These are phyloP conservation scores for Kodamaea kakaduensis DNA, from an alignment of 805 yeast species.

Conservation along the genomic window DNA sequence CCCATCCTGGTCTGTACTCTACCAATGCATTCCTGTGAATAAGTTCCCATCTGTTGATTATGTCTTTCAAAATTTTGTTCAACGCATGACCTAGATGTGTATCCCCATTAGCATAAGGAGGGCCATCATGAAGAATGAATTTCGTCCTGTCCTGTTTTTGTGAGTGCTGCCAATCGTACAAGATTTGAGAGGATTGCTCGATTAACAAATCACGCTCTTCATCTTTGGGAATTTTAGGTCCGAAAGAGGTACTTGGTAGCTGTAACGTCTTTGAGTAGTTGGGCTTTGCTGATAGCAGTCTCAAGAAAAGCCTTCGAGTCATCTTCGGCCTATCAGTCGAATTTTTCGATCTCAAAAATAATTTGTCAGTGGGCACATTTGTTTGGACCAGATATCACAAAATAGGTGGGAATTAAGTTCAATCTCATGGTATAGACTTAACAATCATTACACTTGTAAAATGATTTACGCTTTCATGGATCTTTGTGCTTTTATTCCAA, in stretches of 20 bases:
- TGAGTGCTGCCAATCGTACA: conserved; percentile 59
- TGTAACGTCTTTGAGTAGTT: conserved; percentile 48
- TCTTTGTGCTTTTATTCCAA: too few relatives aligned
- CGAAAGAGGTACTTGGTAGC: conserved; percentile 62
- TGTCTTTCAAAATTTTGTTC: conserved; percentile 85
- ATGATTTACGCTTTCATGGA: too few relatives aligned
- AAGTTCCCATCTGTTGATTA: conserved; percentile 69
- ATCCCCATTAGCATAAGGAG: conserved; percentile 97
- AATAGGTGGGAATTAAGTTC: too few relatives aligned
- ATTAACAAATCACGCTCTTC: conserved; percentile 33
- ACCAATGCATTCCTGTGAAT: conserved; percentile 55
- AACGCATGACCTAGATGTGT: conserved; percentile 90
- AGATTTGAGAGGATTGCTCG: conserved; percentile 50
- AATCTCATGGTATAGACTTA: too few relatives aligned
- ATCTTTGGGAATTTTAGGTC: conserved; percentile 51
- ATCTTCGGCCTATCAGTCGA: too few relatives aligned
- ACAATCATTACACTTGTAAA: too few relatives aligned
- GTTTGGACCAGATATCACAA: too few relatives aligned
- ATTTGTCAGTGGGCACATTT: too few relatives aligned
- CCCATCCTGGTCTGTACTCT: conserved; percentile 92
- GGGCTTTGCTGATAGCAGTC: conserved; percentile 7
- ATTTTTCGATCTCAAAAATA: too few relatives aligned
- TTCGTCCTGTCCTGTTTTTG: conserved; percentile 16
- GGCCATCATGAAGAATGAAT: conserved; percentile 90
- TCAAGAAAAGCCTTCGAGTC: conserved; percentile 5